Base-by-base conservation (phyloP, 2,329 filamentous ascomycete species). In the Stromatinia cepivora region DNA sequence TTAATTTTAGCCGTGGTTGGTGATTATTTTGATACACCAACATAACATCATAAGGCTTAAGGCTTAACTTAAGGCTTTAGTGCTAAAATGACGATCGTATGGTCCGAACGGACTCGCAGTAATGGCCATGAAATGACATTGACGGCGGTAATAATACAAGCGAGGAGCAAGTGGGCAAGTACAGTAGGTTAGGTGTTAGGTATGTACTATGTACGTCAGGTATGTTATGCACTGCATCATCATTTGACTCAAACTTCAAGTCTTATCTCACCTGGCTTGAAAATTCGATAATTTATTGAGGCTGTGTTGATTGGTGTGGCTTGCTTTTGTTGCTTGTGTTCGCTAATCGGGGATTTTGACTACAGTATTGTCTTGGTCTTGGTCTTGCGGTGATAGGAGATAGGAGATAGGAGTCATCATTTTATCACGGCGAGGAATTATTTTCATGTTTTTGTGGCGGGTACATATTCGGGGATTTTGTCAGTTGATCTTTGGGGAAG, bases 321-420 rank as follows among this genome's bases (percentile, higher is more conserved):
- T 57, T 57, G 34, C 54, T 42, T 57, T n/a, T n/a, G n/a, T n/a
- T n/a, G n/a, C n/a, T n/a, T n/a, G 22, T 56, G 31, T 56, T 56
- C 17, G 28, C 53, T 36, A n/a, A 9, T 22, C 53, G 15, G 53
- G 31, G 52, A 31, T 53, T 53, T 48, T 45, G 42, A 46, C 15
- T 11, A 31, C 52, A 8, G 13, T 54, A 54, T 54, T 54, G 50
- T 25, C 25, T 17, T 54, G 28, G 31, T 54, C 31, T 56, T 20
- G 28, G 31, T 54, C 31, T 56, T 20, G n/a, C n/a, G n/a, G n/a
- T n/a, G n/a, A 11, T 10, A 10, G 36, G 36, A 36, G 36, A 8
- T 11, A 0, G 53, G 20, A 0, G 53, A 36, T 36, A 36, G 53
- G 53, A 36, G 53, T 56, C 10, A 39, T 36, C 31, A n/a, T 56